phyloP scores from a whole-genome alignment of 352 stramenopile species.

The Pelagophyceae sp. region DNA sequence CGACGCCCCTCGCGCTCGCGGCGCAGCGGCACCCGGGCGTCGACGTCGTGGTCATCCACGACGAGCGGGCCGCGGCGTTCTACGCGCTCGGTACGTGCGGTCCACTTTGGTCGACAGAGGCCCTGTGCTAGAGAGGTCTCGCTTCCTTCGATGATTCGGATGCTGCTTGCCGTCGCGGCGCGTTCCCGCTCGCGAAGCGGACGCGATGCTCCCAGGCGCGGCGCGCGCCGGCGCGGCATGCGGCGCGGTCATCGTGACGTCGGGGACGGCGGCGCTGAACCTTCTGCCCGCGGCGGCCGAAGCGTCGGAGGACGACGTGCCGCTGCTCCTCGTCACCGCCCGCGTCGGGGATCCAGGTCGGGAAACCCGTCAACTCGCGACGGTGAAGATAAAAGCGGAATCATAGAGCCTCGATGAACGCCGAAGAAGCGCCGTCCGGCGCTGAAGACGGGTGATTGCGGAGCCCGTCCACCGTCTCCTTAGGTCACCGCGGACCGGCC shows the following conservation, averaged over 20 bases:
- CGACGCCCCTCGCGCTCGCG: slow-evolving; percentile 11
- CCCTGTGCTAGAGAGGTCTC: no score
- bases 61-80: slow-evolving; percentile 13
- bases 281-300: slow-evolving; percentile 5
- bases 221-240: not conserved
- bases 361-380: no score
- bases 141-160: no score
- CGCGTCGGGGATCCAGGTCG: no score
- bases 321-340: not conserved
- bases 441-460: no score
- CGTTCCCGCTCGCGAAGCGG: no score
- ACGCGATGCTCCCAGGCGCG: not conserved
- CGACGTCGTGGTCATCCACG: not conserved
- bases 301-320: not conserved
- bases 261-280: slow-evolving; percentile 5
- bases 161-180: no score
- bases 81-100: slow-evolving; percentile 12
- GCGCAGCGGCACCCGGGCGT: not conserved
- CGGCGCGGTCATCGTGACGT: not conserved
- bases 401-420: no score
- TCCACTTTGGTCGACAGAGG: no score
- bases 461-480: no score
- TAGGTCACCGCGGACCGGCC: slow-evolving; percentile 10
- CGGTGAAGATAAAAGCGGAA: no score
- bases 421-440: no score